phyloP scores from a whole-genome alignment of 768 basidiomycete species.

The Hericium rajendrae region DNA sequence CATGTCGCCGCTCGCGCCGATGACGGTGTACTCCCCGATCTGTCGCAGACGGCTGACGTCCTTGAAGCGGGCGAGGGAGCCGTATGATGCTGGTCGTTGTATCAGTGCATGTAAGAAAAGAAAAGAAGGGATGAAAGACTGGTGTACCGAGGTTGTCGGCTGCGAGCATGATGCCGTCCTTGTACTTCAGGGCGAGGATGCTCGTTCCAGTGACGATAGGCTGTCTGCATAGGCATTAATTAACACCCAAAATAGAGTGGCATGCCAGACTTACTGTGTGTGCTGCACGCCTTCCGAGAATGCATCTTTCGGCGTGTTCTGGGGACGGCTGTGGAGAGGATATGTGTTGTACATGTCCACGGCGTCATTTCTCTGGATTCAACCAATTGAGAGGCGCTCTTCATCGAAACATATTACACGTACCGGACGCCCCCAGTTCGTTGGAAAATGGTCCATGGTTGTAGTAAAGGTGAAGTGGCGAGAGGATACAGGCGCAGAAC shows the following conservation, averaged over 20 bases:
- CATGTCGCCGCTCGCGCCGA: conserved; percentile 95
- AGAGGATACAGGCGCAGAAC: not conserved
- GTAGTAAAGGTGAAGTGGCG: not conserved
- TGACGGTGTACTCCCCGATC: conserved; percentile 73
- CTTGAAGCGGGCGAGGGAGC: conserved; percentile 94
- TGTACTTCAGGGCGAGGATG: conserved; percentile 88
- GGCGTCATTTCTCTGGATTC: conserved; percentile 56
- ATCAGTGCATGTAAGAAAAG: not conserved
- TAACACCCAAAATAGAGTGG: not conserved
- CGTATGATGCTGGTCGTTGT: conserved; percentile 72
- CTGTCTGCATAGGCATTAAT: conserved; percentile 41
- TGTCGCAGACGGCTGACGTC: conserved; percentile 83
- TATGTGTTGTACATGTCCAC: conserved; percentile 71
- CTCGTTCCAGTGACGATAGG: conserved; percentile 97
- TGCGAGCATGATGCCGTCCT: conserved; percentile 96
- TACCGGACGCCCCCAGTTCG: conserved; percentile 55
- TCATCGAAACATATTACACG: not conserved
- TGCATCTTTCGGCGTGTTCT: conserved; percentile 23
- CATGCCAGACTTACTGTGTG: conserved; percentile 54
- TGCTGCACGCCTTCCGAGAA: conserved; percentile 62
- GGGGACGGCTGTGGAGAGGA: conserved; percentile 56
- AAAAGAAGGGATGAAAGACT: not conserved
- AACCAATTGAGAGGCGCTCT: not conserved
- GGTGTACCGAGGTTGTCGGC: conserved; percentile 89
- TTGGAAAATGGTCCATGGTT: conserved; percentile 75